phyloP scores from a whole-genome alignment of 352 stramenopile genomes.

The Phytophthora melonis region DNA sequence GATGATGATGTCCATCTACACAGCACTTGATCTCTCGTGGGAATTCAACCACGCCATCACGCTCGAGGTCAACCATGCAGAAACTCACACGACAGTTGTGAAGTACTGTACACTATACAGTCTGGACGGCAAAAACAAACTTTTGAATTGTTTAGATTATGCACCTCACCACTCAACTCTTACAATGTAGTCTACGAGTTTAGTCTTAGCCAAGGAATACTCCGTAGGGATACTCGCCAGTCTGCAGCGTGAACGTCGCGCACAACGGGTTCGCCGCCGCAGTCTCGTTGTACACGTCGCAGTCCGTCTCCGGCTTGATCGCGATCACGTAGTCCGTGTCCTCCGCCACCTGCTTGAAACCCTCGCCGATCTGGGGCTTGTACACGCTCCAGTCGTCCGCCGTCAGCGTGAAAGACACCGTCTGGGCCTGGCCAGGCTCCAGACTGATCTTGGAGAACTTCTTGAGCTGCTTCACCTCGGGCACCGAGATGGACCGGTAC shows the following conservation, averaged over 20 bases:
- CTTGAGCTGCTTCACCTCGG: conserved; percentile 84
- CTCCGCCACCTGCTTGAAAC: background rate
- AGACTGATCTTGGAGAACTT: conserved; percentile 65
- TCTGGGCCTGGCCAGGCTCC: background rate
- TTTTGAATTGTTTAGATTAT: no score
- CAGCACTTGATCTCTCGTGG: no score
- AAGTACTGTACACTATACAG: no score
- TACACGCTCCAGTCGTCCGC: background rate
- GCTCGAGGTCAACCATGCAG: no score
- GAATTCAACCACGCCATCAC: no score
- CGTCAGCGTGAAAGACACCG: background rate
- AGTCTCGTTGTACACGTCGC: conserved; percentile 2
- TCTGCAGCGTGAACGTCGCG: conserved; percentile 6
- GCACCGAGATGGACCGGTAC: conserved; percentile 62
- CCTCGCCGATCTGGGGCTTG: background rate
- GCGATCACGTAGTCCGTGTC: conserved; percentile 1
- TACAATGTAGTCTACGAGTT: no score
- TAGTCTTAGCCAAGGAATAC: conserved; percentile 31
- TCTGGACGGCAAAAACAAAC: no score
- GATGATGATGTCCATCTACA: no score
- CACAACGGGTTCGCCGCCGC: background rate
- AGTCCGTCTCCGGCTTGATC: conserved; percentile 5
- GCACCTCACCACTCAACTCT: no score
- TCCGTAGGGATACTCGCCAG: no score
- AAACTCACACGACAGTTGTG: no score